phyloP scores from a whole-genome alignment of 768 basidiomycete species.

The Auriscalpium microsporum region DNA sequence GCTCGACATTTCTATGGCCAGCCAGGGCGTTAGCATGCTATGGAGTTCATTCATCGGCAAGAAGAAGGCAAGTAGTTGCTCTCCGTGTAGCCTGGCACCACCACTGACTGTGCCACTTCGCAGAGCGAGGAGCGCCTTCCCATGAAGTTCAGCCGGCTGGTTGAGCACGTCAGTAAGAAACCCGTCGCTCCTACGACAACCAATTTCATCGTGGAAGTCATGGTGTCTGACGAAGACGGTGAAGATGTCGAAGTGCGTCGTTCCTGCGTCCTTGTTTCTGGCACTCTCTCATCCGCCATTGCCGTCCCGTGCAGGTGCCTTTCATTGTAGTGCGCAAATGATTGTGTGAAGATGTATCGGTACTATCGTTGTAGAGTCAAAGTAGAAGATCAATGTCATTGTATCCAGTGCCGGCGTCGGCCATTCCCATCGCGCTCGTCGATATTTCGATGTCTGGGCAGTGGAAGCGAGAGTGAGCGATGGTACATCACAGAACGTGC shows the following conservation, averaged over 20 bases:
- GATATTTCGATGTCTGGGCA: no score
- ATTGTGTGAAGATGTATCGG: not conserved
- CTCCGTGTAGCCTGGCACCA: not conserved
- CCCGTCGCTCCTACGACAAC: constrained; percentile 76
- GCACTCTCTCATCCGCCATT: not conserved
- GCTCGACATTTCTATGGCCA: constrained; percentile 90
- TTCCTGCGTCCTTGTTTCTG: no score
- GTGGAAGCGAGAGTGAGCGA: no score
- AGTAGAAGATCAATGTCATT: no score
- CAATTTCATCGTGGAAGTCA: constrained; percentile 86
- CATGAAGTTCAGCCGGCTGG: constrained; percentile 86
- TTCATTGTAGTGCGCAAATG: constrained; percentile 72
- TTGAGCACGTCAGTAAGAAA: constrained; percentile 93
- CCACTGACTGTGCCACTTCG: constrained; percentile 4
- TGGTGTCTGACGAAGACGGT: constrained; percentile 85
- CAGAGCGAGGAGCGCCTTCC: constrained; percentile 82
- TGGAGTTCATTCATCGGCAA: constrained; percentile 92
- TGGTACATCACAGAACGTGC: no score
- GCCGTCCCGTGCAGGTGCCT: constrained; percentile 46
- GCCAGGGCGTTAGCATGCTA: constrained; percentile 94
- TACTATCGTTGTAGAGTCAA: no score
- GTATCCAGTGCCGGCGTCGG: no score
- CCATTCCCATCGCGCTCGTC: no score
- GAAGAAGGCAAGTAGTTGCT: constrained; percentile 65
- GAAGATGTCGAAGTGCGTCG: constrained; percentile 86